These are phyloP conservation scores for Malbranchea zuffiana DNA, from an alignment of 2,329 filamentous ascomycete genomes.

Conservation along the genomic window DNA sequence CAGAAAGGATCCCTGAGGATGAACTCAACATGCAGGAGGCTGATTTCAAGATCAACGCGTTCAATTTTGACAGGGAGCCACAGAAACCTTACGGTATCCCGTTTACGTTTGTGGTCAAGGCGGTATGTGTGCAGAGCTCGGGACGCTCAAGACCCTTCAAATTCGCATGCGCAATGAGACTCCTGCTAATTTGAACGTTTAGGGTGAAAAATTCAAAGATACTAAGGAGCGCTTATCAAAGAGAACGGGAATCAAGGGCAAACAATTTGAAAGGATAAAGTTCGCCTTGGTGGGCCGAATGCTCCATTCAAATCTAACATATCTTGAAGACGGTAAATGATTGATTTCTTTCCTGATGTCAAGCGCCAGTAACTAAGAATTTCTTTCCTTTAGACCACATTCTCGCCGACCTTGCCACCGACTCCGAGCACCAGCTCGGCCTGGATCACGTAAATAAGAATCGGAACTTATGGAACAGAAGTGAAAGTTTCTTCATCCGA, in stretches of 20 bases:
- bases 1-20: conserved; percentile 67
- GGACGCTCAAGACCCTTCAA: background rate
- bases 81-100: conserved; percentile 76
- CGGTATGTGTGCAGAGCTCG: conserved; percentile 47
- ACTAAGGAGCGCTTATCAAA: conserved; percentile 92
- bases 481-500: conserved; percentile 55
- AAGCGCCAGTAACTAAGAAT: conserved; percentile 3
- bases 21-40: conserved; percentile 51
- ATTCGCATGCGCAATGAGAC: no score
- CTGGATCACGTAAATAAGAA: conserved; percentile 54
- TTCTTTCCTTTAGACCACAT: conserved; percentile 35
- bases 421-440: conserved; percentile 64
- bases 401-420: conserved; percentile 52
- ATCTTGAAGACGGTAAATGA: conserved; percentile 73
- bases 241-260: conserved; percentile 88
- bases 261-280: conserved; percentile 97
- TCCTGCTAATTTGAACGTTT: background rate
- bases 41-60: conserved; percentile 62
- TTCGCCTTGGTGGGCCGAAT: conserved; percentile 67
- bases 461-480: conserved; percentile 47
- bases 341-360: background rate
- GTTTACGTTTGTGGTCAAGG: conserved; percentile 77
- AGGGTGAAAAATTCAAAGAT: conserved; percentile 78
- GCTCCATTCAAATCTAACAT: conserved; percentile 66
- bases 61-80: conserved; percentile 87